phyloP scores from a whole-genome alignment of 495 filamentous ascomycete genomes.

The Astrothelium subdiscretum region DNA sequence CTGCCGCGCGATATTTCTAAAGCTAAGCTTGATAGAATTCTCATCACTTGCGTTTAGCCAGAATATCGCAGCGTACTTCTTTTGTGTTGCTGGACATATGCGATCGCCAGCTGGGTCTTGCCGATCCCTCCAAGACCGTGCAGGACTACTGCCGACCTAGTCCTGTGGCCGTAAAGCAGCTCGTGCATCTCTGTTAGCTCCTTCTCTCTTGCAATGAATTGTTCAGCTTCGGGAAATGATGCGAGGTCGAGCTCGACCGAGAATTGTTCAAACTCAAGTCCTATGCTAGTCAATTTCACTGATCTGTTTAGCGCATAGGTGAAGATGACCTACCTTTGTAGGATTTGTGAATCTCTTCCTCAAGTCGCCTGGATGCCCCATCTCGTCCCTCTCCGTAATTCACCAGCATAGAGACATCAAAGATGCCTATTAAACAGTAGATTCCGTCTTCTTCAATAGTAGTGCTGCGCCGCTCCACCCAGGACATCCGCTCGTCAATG shows the following conservation, averaged over 20 bases:
- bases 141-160: conserved; percentile 3
- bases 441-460: conserved; percentile 20
- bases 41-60: conserved; percentile 17
- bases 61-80: conserved; percentile 15
- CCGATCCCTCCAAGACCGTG: conserved; percentile 13
- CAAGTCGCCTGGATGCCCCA: conserved; percentile 18
- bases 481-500: conserved; percentile 21
- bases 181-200: conserved; percentile 13
- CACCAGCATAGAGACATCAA: conserved; percentile 22
- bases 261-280: conserved; percentile 11
- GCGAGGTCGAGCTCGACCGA: conserved; percentile 7
- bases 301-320: background rate
- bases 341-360: conserved; percentile 21
- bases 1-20: conserved; percentile 11
- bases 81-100: conserved; percentile 14
- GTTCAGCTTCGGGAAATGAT: conserved; percentile 9
- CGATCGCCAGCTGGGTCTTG: conserved; percentile 25
- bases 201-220: conserved; percentile 14
- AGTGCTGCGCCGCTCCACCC: conserved; percentile 18
- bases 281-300: conserved; percentile 11
- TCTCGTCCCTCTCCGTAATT: conserved; percentile 20
- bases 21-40: conserved; percentile 16
- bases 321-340: conserved; percentile 4
- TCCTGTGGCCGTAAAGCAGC: conserved; percentile 5
- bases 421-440: conserved; percentile 23